Conservation (phyloP, 208 protist genomes). For the Herpetomonas samuelpessoai region DNA sequence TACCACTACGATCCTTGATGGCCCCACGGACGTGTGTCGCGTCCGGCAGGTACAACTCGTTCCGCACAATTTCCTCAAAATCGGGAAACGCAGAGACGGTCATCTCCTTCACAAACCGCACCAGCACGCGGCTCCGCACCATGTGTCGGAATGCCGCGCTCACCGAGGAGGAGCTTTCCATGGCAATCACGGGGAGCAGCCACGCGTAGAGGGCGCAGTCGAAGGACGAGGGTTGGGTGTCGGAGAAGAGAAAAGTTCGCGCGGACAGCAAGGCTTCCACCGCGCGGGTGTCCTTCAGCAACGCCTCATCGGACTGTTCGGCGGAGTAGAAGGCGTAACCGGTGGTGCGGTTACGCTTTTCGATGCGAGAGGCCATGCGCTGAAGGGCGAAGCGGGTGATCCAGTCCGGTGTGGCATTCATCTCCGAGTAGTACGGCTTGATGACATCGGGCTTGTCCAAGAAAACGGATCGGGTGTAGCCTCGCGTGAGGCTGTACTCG, state of each 20-base stretch:
- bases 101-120: conserved; percentile 52
- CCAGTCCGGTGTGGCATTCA: conserved; percentile 27
- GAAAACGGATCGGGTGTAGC: conserved; percentile 37
- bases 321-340: conserved; percentile 32
- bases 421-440: conserved; percentile 28
- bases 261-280: conserved; percentile 43
- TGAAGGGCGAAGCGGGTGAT: conserved; percentile 28
- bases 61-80: conserved; percentile 23
- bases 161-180: conserved; percentile 32
- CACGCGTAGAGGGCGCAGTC: conserved; percentile 71
- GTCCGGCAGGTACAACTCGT: not conserved
- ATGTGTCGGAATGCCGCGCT: conserved; percentile 48
- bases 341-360: conserved; percentile 18
- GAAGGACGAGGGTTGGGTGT: conserved; percentile 34
- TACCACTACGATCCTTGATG: conserved; percentile 5
- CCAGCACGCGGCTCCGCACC: conserved; percentile 43
- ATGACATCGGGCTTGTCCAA: conserved; percentile 36
- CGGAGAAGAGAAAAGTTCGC: conserved; percentile 39
- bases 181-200: conserved; percentile 50
- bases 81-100: conserved; percentile 44
- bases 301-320: conserved; percentile 50
- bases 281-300: conserved; percentile 41
- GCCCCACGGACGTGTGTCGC: not conserved
- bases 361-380: conserved; percentile 22
- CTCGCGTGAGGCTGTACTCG: conserved; percentile 40